Evolutionary conservation across 768 basidiomycete species (phyloP).

Genomic region (Sarcomyxa edulis): DNA sequence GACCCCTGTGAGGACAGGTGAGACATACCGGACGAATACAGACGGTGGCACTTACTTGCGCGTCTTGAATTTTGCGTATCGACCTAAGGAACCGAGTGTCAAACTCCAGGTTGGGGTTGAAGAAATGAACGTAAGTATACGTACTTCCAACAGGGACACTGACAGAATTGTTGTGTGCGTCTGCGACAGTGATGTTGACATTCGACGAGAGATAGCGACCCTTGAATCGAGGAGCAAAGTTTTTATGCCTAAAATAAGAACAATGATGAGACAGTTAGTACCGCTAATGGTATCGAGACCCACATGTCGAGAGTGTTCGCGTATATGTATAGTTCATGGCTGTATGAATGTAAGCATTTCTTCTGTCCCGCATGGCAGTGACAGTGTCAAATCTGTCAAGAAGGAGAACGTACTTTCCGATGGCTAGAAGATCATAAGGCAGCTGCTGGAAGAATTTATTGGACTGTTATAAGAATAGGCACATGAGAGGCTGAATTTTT

Average conservation of each 20-base stretch:
- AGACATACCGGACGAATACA: neutral
- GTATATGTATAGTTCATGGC: slow-evolving; percentile 82
- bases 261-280: slow-evolving; percentile 1
- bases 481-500: slow-evolving; percentile 3
- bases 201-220: slow-evolving; percentile 83
- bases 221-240: slow-evolving; percentile 60
- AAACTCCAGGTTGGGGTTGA: neutral
- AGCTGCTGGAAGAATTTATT: slow-evolving; percentile 70
- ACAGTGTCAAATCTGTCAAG: too few species aligned
- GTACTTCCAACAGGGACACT: slow-evolving; percentile 33
- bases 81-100: slow-evolving; percentile 31
- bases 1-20: slow-evolving; percentile 35
- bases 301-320: slow-evolving; percentile 64
- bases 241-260: slow-evolving; percentile 43
- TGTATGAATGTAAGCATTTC: slow-evolving; percentile 14
- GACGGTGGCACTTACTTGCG: slow-evolving; percentile 41
- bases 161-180: slow-evolving; percentile 30
- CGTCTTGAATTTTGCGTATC: slow-evolving; percentile 71
- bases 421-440: slow-evolving; percentile 78
- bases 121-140: slow-evolving; percentile 1
- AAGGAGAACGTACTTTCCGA: slow-evolving; percentile 63
- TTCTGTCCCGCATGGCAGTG: too few species aligned
- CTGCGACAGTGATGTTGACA: slow-evolving; percentile 72
- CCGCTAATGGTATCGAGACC: slow-evolving; percentile 9
- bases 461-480: slow-evolving; percentile 32